phyloP scores from a whole-genome alignment of 2,329 filamentous ascomycete species.

The Stachybotrys echinatus region DNA sequence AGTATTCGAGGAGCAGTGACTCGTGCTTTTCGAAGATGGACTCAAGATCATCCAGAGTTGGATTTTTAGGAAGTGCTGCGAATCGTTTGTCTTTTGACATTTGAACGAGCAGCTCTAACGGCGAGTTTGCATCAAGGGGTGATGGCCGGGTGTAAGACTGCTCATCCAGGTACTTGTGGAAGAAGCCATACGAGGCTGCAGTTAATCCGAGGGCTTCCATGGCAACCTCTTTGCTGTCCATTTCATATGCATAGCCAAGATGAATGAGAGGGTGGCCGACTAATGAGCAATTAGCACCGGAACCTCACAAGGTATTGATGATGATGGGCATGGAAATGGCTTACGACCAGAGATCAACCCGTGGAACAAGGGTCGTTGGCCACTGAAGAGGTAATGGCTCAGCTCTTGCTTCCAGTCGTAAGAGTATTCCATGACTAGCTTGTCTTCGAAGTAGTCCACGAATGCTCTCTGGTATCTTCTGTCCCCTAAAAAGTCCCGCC shows the following conservation, averaged over 20 bases:
- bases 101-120: conserved; percentile 65
- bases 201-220: conserved; percentile 81
- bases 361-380: conserved; percentile 73
- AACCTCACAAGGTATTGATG: neutral
- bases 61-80: conserved; percentile 55
- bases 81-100: conserved; percentile 67
- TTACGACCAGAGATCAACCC: conserved; percentile 72
- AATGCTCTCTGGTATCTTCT: conserved; percentile 81
- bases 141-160: conserved; percentile 63
- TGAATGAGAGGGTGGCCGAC: conserved; percentile 93
- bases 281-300: conserved; percentile 23
- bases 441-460: conserved; percentile 93
- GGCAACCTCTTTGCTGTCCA: conserved; percentile 76
- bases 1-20: conserved; percentile 73
- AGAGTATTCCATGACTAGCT: conserved; percentile 63
- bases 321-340: conserved; percentile 20
- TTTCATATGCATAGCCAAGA: conserved; percentile 87
- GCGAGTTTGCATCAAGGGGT: conserved; percentile 53
- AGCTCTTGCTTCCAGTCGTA: conserved; percentile 84
- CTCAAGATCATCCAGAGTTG: conserved; percentile 59
- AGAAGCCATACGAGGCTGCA: conserved; percentile 50
- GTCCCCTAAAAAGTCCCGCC: conserved; percentile 79
- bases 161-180: conserved; percentile 68
- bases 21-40: conserved; percentile 65
- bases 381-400: conserved; percentile 68